Percentiles rank a stretch among this genome's conserved stretches.
phyloP scores from a whole-genome alignment of 257 asterid species.

The Handroanthus guayacan region DNA sequence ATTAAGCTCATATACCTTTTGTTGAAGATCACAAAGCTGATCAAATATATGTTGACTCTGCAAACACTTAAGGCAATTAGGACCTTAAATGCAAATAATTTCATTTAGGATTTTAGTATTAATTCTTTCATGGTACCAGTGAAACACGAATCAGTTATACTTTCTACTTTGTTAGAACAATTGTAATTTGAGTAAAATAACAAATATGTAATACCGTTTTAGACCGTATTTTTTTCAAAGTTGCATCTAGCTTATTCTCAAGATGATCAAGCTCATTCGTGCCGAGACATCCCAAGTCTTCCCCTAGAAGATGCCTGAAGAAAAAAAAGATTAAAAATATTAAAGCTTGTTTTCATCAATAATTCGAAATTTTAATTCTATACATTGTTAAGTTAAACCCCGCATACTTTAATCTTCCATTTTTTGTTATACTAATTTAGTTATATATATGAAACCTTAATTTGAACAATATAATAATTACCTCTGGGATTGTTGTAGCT shows the following conservation, averaged over 20 bases:
- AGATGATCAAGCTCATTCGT: conserved; percentile 64
- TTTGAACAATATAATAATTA: conserved; percentile 23
- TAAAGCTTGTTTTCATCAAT: not conserved
- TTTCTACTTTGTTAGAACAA: too few relatives aligned
- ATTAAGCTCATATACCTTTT: conserved; percentile 32
- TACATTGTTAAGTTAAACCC: not conserved
- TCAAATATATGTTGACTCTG: conserved; percentile 35
- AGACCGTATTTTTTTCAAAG: conserved; percentile 59
- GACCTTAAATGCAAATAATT: too few relatives aligned
- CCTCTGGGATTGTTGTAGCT: conserved; percentile 74
- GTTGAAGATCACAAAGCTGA: conserved; percentile 43
- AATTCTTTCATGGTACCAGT: too few relatives aligned
- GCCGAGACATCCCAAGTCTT: conserved; percentile 61
- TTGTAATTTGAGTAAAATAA: too few relatives aligned
- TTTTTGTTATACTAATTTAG: not conserved
- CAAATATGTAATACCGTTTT: conserved; percentile 45
- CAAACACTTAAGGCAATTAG: not conserved
- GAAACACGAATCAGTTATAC: too few relatives aligned
- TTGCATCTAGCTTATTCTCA: conserved; percentile 59
- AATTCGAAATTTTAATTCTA: not conserved
- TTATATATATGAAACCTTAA: not conserved
- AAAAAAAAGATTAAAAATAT: not conserved
- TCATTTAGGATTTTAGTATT: too few relatives aligned
- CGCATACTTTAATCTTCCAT: not conserved
- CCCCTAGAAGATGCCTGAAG: conserved; percentile 68